Evolutionary conservation across 1,139 yeast species (phyloP).

Genomic region (Debaryomyces psychrophilus): DNA sequence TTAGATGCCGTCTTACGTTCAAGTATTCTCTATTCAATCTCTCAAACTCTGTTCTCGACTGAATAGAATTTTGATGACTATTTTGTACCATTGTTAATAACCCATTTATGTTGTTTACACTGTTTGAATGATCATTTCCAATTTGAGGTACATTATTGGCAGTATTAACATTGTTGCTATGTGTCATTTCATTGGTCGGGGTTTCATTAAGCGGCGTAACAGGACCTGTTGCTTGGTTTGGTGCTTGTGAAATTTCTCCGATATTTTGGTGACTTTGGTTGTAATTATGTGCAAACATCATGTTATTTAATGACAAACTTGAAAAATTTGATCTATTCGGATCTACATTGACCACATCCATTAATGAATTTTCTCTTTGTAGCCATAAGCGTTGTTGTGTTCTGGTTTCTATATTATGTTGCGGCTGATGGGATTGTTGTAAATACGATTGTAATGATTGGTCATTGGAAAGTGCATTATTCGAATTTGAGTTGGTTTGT

Average conservation of each 20-base stretch:
- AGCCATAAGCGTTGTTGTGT: slow-evolving; percentile 85
- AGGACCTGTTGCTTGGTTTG: slow-evolving; percentile 10
- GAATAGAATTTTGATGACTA: slow-evolving; percentile 52
- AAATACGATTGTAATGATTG: slow-evolving; percentile 9
- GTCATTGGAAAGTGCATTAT: slow-evolving; percentile 4
- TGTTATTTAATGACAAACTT: slow-evolving; percentile 46
- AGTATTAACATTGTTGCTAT: neutral
- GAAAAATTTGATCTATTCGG: slow-evolving; percentile 42
- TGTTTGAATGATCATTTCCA: slow-evolving; percentile 14
- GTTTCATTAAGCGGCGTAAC: slow-evolving; percentile 9
- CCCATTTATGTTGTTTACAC: slow-evolving; percentile 33
- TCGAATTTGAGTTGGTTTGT: slow-evolving; percentile 11
- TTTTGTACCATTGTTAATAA: slow-evolving; percentile 36
- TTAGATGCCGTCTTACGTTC: slow-evolving; percentile 66
- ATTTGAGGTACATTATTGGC: neutral
- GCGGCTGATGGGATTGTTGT: slow-evolving; percentile 8
- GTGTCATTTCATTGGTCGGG: neutral
- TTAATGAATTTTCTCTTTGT: slow-evolving; percentile 72
- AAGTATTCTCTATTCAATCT: slow-evolving; percentile 73
- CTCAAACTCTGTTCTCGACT: slow-evolving; percentile 74
- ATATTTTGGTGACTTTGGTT: slow-evolving; percentile 31
- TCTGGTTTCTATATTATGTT: slow-evolving; percentile 48
- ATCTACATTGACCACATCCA: slow-evolving; percentile 54
- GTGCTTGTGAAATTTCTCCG: slow-evolving; percentile 19
- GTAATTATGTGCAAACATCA: slow-evolving; percentile 48